Base-by-base conservation (phyloP, 169 alveolate genomes). In the Plasmodium gallinaceum region DNA sequence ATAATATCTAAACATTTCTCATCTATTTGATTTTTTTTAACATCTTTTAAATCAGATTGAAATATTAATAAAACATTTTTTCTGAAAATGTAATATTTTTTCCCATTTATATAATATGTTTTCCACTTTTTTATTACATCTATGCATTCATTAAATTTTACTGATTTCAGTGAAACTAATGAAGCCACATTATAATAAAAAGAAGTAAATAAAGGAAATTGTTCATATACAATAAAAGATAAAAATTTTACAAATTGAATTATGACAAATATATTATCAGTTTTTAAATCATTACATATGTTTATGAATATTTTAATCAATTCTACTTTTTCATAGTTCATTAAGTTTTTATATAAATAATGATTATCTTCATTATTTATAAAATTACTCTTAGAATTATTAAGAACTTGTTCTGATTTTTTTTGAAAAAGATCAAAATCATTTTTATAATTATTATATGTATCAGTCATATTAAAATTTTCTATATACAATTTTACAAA, bases 221-320 rank as follows among this genome's bases (percentile, higher is more conserved):
- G 91, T 45, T 68, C 83, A 52, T 80, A 80, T 16, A 80, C 91
- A 51, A 80, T 80, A 42, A 80, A 80, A 12, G 91, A 80, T 26
- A 80, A 3, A 69, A 80, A 80, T 52, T 80, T 80, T 16, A 80
- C 72, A 80, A 80, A 80, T 14, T 80, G 73, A 12, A 80, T 58
- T 26, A 80, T 46, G 9, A 65, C 14, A 52, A 69, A 80, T 54
- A 80, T 68, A 37, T 68, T 80, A n/a, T 80, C 91, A 16, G 65
- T 80, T 80, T 68, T 80, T 80, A 80, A 57, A 51, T 80, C 66
- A 22, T 45, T 80, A 68, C 91, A 80, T 16, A 80, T 80, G 22
- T 43, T 57, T 80, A 68, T 43, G 39, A 80, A 80, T 58, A 80
- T 68, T n/a, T 80, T 69, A 24, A 80, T 70, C 51, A 80, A 68